phyloP scores from a whole-genome alignment of 1,139 yeast species.

The Sugiyamaella xylanicola region DNA sequence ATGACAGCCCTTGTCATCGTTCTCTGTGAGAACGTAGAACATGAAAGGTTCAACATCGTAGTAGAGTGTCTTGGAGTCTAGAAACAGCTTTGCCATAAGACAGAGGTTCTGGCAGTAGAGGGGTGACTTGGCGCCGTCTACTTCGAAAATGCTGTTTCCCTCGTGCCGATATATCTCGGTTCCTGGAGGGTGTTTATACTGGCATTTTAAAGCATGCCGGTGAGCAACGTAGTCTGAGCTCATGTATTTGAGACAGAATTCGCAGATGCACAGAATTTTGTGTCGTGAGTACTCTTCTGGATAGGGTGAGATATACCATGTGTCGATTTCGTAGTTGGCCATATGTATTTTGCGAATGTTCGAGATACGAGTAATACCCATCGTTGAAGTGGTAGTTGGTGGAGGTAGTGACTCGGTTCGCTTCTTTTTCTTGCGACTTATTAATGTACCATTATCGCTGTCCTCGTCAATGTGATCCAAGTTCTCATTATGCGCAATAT shows the following conservation, averaged over 20 bases:
- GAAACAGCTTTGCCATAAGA: constrained; percentile 80
- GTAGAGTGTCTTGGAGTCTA: constrained; percentile 87
- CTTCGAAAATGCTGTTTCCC: constrained; percentile 75
- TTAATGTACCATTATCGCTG: constrained; percentile 18
- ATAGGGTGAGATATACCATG: constrained; percentile 94
- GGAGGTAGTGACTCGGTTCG: constrained; percentile 4
- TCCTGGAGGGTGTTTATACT: constrained; percentile 80
- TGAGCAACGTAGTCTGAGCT: constrained; percentile 64
- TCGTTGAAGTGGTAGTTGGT: constrained; percentile 1
- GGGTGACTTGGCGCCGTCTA: constrained; percentile 86
- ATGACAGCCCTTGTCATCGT: constrained; percentile 63
- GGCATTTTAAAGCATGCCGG: constrained; percentile 76
- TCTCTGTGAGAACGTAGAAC: constrained; percentile 80
- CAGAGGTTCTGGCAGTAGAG: constrained; percentile 87
- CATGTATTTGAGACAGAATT: constrained; percentile 82
- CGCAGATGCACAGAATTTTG: constrained; percentile 71
- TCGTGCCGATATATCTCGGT: constrained; percentile 77
- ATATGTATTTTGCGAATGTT: constrained; percentile 62
- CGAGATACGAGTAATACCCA: constrained; percentile 31
- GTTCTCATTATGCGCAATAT: too few species aligned
- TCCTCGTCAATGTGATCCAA: constrained; percentile 22
- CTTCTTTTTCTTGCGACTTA: constrained; percentile 14
- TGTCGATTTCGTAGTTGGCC: constrained; percentile 70
- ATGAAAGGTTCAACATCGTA: constrained; percentile 95
- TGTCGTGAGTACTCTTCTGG: constrained; percentile 81